Evolutionary conservation across 768 basidiomycete species (phyloP).

Genomic region (Xanthoconium stramineum): DNA sequence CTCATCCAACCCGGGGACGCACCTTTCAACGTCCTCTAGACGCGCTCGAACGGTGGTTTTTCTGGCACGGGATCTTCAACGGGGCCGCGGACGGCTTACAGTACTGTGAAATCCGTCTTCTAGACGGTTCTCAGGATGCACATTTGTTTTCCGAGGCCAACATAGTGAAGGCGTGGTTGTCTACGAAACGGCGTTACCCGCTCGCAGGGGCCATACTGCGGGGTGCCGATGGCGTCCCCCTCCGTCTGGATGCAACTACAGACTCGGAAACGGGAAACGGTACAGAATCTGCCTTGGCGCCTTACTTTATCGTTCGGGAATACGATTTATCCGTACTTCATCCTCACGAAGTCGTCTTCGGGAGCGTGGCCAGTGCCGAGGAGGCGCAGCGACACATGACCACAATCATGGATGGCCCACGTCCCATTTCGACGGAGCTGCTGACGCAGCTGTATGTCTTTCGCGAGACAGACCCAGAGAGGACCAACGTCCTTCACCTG

Average conservation of each 20-base stretch:
- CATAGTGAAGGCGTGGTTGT: slow-evolving; percentile 42
- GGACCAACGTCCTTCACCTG: slow-evolving; percentile 38
- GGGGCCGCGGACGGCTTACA: slow-evolving; percentile 44
- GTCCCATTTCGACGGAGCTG: slow-evolving; percentile 39
- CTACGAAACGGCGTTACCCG: slow-evolving; percentile 49
- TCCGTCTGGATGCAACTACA: neutral
- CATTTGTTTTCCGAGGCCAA: slow-evolving; percentile 32
- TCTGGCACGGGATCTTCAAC: slow-evolving; percentile 39
- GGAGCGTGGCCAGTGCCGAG: slow-evolving; percentile 29
- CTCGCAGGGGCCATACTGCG: slow-evolving; percentile 43
- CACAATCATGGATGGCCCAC: slow-evolving; percentile 33
- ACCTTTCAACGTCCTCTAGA: slow-evolving; percentile 37
- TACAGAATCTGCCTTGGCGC: slow-evolving; percentile 5
- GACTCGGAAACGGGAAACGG: neutral
- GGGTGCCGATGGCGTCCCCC: slow-evolving; percentile 3
- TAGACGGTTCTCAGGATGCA: slow-evolving; percentile 24
- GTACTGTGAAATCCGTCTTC: slow-evolving; percentile 25
- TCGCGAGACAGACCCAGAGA: slow-evolving; percentile 31
- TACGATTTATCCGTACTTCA: slow-evolving; percentile 29
- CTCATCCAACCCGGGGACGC: slow-evolving; percentile 4
- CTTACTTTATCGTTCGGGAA: slow-evolving; percentile 41
- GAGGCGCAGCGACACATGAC: slow-evolving; percentile 33
- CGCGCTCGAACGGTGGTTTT: slow-evolving; percentile 37
- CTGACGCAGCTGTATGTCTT: slow-evolving; percentile 43
- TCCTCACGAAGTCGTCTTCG: slow-evolving; percentile 40